Conservation (phyloP, 192 early-diverging fungal genomes). For the Coemansia nantahalensis region DNA sequence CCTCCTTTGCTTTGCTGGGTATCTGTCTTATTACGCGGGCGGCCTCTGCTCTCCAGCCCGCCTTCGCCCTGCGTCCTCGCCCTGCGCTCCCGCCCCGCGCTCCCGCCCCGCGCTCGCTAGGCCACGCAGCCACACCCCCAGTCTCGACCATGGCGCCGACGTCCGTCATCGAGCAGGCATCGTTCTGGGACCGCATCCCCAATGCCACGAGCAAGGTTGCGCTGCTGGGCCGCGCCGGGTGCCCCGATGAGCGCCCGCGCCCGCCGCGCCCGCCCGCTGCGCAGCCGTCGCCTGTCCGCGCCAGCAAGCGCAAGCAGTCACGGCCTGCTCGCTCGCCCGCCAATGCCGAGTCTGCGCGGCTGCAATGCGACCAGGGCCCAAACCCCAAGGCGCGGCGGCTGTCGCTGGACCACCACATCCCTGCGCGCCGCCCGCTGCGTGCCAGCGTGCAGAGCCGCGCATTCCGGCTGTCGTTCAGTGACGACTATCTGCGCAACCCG, state of each 20-base stretch:
- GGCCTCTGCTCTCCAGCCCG: too few relatives aligned
- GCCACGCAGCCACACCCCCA: too few relatives aligned
- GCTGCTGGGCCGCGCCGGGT: conserved; percentile 24
- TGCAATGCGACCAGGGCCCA: neutral
- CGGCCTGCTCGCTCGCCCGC: conserved; percentile 38
- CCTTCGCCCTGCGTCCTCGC: too few relatives aligned
- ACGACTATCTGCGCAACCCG: conserved; percentile 47
- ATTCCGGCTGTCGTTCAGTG: conserved; percentile 46
- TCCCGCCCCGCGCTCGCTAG: too few relatives aligned
- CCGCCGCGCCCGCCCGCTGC: conserved; percentile 1
- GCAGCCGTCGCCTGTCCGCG: conserved; percentile 11
- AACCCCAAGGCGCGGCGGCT: conserved; percentile 27
- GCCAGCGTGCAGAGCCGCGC: conserved; percentile 28
- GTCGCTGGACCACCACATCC: conserved; percentile 20
- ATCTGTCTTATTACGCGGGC: too few relatives aligned
- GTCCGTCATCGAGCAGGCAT: conserved; percentile 34
- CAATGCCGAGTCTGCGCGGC: neutral
- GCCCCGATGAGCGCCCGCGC: conserved; percentile 5
- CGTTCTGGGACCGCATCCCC: conserved; percentile 53
- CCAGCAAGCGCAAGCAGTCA: conserved; percentile 54
- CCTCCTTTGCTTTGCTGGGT: too few relatives aligned
- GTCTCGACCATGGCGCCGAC: conserved; percentile 9
- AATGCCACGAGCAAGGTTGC: conserved; percentile 40
- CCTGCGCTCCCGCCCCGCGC: too few relatives aligned
- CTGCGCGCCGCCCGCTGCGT: conserved; percentile 7